A percentile compares a stretch with the other conserved stretches of the same genome.
Conservation (phyloP, 2,329 filamentous ascomycete species). For the Sclerotinia minor region DNA sequence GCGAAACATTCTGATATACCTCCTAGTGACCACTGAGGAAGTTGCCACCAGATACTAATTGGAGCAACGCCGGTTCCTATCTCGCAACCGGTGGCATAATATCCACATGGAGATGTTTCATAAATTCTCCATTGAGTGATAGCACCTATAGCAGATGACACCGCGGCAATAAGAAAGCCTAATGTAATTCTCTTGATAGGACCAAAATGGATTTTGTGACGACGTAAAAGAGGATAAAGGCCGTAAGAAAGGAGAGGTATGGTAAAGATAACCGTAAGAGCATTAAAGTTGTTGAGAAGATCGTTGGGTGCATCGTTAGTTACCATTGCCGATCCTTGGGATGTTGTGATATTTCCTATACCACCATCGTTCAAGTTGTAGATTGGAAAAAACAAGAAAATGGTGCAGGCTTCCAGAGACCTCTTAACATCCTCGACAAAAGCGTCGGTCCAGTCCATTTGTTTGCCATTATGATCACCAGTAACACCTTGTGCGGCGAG, state of each 20-base stretch:
- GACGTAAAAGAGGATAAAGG: conserved; percentile 68
- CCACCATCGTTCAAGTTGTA: conserved; percentile 45
- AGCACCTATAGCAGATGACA: conserved; percentile 58
- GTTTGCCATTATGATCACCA: conserved; percentile 13
- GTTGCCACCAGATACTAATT: conserved; percentile 40
- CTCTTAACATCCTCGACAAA: conserved; percentile 78
- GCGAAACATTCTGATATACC: conserved; percentile 58
- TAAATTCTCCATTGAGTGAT: conserved; percentile 65
- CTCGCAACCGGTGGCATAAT: conserved; percentile 37
- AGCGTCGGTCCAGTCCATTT: conserved; percentile 77
- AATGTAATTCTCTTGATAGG: conserved; percentile 73
- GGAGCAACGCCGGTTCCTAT: conserved; percentile 31
- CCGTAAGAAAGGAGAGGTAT: conserved; percentile 68
- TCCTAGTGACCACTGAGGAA: conserved; percentile 47
- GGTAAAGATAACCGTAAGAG: conserved; percentile 71
- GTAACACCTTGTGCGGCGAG: conserved; percentile 55
- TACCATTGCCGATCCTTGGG: conserved; percentile 61
- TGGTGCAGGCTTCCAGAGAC: conserved; percentile 66
- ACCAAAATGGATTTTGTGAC: conserved; percentile 62
- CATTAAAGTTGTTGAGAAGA: conserved; percentile 73
- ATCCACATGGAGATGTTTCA: conserved; percentile 58
- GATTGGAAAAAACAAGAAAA: conserved; percentile 59
- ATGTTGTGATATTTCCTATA: conserved; percentile 51
- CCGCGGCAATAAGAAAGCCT: conserved; percentile 65
- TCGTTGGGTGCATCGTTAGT: conserved; percentile 76